These are phyloP conservation scores for Fomitopsis betulina DNA, from an alignment of 1,284 basidiomycete genomes.

Conservation along the genomic window DNA sequence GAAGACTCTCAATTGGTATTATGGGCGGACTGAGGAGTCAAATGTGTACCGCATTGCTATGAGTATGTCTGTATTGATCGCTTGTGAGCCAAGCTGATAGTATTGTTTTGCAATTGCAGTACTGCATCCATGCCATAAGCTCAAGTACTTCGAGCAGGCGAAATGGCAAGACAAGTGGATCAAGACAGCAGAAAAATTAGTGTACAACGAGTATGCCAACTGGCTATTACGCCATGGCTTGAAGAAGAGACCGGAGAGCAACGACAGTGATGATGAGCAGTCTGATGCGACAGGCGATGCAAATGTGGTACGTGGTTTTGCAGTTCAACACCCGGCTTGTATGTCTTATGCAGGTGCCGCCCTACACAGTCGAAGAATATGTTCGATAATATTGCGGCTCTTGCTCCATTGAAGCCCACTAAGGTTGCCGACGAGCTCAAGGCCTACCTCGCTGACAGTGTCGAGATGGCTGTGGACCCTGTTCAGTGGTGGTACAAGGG, in stretches of 20 bases:
- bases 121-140: conserved; percentile 25
- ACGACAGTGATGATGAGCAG: not conserved
- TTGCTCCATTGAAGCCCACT: not conserved
- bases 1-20: conserved; percentile 26
- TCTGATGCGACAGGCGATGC: not conserved
- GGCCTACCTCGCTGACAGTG: too few relatives aligned
- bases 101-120: not conserved
- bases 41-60: conserved; percentile 24
- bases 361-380: not conserved
- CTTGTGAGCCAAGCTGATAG: too few relatives aligned
- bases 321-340: not conserved
- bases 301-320: not conserved
- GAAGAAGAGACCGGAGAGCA: not conserved
- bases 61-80: conserved; percentile 20
- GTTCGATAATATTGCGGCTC: not conserved
- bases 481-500: too few relatives aligned
- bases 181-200: conserved; percentile 1
- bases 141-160: conserved; percentile 20
- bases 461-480: too few relatives aligned
- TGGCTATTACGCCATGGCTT: not conserved
- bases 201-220: not conserved
- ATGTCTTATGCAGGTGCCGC: too few relatives aligned
- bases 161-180: conserved; percentile 11
- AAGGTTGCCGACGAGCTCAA: not conserved
- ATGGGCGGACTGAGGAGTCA: conserved; percentile 22